These are phyloP conservation scores for Blastocystis sp. DNA, from an alignment of 352 stramenopile genomes.

Conservation along the genomic window DNA sequence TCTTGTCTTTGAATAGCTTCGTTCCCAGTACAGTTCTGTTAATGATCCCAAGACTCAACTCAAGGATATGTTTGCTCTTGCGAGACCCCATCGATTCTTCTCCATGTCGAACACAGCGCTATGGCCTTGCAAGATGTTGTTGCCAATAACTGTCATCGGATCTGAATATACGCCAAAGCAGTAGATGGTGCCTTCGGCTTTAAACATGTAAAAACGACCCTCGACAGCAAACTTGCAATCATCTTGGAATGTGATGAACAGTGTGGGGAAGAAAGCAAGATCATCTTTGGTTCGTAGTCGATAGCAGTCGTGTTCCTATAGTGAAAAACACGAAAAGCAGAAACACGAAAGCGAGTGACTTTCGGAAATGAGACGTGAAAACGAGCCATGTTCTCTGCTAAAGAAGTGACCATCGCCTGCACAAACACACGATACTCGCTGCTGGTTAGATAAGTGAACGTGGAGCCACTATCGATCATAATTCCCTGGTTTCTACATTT, in stretches of 20 bases:
- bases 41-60: background rate
- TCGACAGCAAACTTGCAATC: background rate
- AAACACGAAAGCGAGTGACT: slow-evolving; percentile 13
- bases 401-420: background rate
- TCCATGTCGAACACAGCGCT: slow-evolving; percentile 38
- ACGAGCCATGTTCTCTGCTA: background rate
- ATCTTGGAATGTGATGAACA: background rate
- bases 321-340: background rate
- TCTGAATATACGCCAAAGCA: slow-evolving; percentile 33
- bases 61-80: background rate
- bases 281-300: background rate
- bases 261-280: background rate
- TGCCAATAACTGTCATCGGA: slow-evolving; percentile 49
- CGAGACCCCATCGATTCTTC: slow-evolving; percentile 1
- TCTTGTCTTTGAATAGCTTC: background rate
- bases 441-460: slow-evolving; percentile 9
- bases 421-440: background rate
- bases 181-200: background rate
- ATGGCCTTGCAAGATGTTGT: slow-evolving; percentile 24
- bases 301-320: slow-evolving; percentile 37
- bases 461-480: slow-evolving; percentile 51
- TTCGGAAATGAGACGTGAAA: background rate
- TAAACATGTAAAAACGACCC: background rate
- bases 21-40: background rate
- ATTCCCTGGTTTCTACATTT: background rate